phyloP scores from a whole-genome alignment of 225 moss, liverwort and hornwort species.

The Ulota crispa region DNA sequence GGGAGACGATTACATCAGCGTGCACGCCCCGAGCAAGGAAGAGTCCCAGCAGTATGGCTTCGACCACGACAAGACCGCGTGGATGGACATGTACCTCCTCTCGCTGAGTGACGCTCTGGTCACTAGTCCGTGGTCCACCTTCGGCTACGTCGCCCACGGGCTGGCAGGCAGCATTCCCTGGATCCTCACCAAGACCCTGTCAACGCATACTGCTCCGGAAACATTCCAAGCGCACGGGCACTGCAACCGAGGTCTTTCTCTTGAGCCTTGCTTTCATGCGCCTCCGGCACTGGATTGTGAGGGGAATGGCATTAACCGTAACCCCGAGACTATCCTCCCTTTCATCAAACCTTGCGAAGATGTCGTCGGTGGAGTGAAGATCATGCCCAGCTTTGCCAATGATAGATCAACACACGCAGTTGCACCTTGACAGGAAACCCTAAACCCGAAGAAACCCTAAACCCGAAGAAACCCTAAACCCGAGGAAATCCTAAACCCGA shows the following conservation, averaged over 20 bases:
- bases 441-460: background rate
- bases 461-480: too few species aligned
- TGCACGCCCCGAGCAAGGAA: conserved; percentile 72
- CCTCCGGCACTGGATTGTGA: conserved; percentile 57
- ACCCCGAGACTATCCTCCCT: conserved; percentile 37
- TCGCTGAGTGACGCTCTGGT: conserved; percentile 69
- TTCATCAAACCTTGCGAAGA: conserved; percentile 76
- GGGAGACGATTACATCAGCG: conserved; percentile 47
- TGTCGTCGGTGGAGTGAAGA: conserved; percentile 64
- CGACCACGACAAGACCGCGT: conserved; percentile 73
- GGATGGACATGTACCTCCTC: conserved; percentile 72
- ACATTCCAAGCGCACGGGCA: conserved; percentile 45
- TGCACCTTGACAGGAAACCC: background rate
- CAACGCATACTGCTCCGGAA: conserved; percentile 32
- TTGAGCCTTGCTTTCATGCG: conserved; percentile 80
- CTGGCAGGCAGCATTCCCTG: conserved; percentile 63
- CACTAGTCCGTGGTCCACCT: conserved; percentile 87
- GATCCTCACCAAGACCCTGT: conserved; percentile 53
- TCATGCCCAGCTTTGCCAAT: conserved; percentile 39
- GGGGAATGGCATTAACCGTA: conserved; percentile 20
- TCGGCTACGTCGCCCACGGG: conserved; percentile 81
- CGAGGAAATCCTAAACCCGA: too few species aligned
- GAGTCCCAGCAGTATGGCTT: conserved; percentile 56
- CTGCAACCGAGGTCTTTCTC: conserved; percentile 59
- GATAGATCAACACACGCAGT: background rate